Evolutionary conservation across 208 protist genomes (phyloP), one percentile per base, ranked within the genome.

Genomic region (Jaenimonas drosophilae): DNA sequence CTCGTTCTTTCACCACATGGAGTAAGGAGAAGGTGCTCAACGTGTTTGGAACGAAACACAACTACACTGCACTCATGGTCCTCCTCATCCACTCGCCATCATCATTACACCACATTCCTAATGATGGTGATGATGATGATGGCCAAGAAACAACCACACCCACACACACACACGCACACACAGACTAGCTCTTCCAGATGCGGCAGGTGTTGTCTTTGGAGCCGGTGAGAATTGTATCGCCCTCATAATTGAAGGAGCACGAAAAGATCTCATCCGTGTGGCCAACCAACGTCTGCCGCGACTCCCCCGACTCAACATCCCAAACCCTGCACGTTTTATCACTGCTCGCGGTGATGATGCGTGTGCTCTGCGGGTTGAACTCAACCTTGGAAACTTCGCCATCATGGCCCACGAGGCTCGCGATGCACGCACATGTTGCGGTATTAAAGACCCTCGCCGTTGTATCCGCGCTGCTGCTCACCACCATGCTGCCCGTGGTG

Each of bases 201-300:
- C 93, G 76, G 70, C 93, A 97, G 19, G 91, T 97, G 70, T 98
- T 98, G 71, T 98, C 95, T 51, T 97, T 96, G n/a, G 88, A 96
- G 23, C 88, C 94, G 0, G 95, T 98, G 30, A 98, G 70, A 39
- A 98, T 98, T 4, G 88, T 97, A 54, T 97, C 90, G 2, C 94
- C 94, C 52, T 86, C 76, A 63, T 92, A 95, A 76, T 98, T 98
- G 69, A 97, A 98, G 6, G 91, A 79, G 56, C 91, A 97, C 3
- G 77, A 89, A 65, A 98, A 97, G 54, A 98, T 96, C 57, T 97
- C 94, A 47, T 97, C 94, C 9, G 86, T 96, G 69, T 98, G 96
- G 0, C 96, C 96, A 17, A 90, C 74, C 9, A 98, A 75, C 14
- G 83, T 81, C 62, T 97, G 94, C 30, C 92, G 47, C 6, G 64